phyloP scores from a whole-genome alignment of 2,329 filamentous ascomycete genomes.

The Xylariaceae sp. region DNA sequence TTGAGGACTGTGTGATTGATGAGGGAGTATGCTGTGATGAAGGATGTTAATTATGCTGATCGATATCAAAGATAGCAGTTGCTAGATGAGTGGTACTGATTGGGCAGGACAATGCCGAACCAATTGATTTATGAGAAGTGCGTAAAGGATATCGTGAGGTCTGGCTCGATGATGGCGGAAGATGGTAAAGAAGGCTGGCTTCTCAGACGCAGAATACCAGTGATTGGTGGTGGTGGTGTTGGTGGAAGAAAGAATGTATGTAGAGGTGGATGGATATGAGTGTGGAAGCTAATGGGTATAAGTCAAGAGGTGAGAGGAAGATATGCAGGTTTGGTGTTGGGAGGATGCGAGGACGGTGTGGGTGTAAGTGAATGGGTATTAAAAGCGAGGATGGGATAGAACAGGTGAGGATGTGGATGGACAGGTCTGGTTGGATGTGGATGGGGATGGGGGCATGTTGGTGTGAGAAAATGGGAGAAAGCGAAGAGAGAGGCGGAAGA shows the following conservation, averaged over 20 bases:
- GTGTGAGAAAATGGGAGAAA: conserved; percentile 39
- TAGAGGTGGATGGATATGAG: conserved; percentile 5
- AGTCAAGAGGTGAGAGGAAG: conserved; percentile 15
- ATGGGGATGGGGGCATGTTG: conserved; percentile 38
- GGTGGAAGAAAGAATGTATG: conserved; percentile 1
- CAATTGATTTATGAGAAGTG: conserved; percentile 38
- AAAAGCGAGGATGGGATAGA: conserved; percentile 35
- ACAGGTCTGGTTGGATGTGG: conserved; percentile 31
- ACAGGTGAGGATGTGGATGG: conserved; percentile 35
- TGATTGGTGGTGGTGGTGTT: conserved; percentile 3
- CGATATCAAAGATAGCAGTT: conserved; percentile 10
- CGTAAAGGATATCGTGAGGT: conserved; percentile 29
- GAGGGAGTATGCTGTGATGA: conserved; percentile 22
- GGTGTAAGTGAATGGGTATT: conserved; percentile 35
- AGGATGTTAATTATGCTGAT: conserved; percentile 26
- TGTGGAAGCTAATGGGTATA: conserved; percentile 18
- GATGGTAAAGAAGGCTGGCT: conserved; percentile 11
- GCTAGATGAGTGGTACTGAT: conserved; percentile 18
- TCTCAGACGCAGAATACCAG: not conserved
- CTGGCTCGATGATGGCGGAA: conserved; percentile 6
- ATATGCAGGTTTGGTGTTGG: conserved; percentile 1
- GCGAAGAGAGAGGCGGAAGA: conserved; percentile 31
- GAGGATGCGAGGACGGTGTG: conserved; percentile 32
- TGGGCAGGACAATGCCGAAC: conserved; percentile 4
- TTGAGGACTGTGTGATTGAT: conserved; percentile 11